Percentiles rank a stretch among this genome's conserved stretches.
Conservation (phyloP, 306 rosid species). For the barrel medic (Medicago truncatula) region DNA sequence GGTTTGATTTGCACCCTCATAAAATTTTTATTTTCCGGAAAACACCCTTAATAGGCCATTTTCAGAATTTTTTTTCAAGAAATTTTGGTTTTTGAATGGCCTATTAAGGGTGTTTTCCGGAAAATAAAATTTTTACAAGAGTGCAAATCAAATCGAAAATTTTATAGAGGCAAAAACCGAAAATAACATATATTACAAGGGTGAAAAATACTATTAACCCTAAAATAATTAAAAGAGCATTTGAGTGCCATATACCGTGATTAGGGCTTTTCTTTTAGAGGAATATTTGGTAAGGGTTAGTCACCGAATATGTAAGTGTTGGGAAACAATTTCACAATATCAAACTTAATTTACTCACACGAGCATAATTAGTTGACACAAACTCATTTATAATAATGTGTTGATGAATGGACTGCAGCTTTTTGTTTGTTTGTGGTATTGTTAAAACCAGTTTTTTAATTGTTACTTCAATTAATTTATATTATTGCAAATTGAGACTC, state of each 20-base stretch:
- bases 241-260: slow-evolving; percentile 37
- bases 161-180: too few relatives aligned
- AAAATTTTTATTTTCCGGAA: too few relatives aligned
- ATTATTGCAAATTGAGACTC: slow-evolving; percentile 5
- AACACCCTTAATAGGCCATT: too few relatives aligned
- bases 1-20: too few relatives aligned
- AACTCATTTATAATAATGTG: neutral
- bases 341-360: slow-evolving; percentile 15
- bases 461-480: slow-evolving; percentile 8
- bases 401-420: neutral
- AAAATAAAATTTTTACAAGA: too few relatives aligned
- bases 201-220: too few relatives aligned
- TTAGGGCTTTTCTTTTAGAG: neutral
- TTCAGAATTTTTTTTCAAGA: too few relatives aligned
- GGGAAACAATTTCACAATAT: slow-evolving; percentile 9
- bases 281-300: slow-evolving; percentile 55
- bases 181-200: too few relatives aligned
- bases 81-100: too few relatives aligned
- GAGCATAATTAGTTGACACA: neutral
- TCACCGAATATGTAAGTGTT: slow-evolving; percentile 45
- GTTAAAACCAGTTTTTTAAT: neutral
- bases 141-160: too few relatives aligned
- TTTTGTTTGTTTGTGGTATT: neutral
- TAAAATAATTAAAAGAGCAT: slow-evolving; percentile 14
- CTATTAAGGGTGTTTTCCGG: too few relatives aligned